Conservation (phyloP, 345 rosid species). For the Eucalyptus curtisii region DNA sequence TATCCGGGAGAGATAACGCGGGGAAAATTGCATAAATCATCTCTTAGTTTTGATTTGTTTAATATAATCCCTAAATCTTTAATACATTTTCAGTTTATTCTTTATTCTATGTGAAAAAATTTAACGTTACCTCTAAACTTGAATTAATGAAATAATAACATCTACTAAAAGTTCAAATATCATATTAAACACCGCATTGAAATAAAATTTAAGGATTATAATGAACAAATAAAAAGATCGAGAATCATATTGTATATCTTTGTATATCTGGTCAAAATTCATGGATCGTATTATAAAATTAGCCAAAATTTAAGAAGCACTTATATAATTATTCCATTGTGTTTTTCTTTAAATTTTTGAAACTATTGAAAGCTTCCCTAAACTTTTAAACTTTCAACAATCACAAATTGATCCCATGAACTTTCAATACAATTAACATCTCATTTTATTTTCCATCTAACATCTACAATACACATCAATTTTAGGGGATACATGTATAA, state of each 20-base stretch:
- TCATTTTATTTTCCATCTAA: not conserved
- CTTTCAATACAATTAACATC: not conserved
- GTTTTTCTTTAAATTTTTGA: not conserved
- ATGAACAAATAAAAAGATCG: fast-evolving
- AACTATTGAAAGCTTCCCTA: not conserved
- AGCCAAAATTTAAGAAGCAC: fast-evolving
- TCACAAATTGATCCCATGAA: not conserved
- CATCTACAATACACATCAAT: not conserved
- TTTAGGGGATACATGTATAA: not conserved
- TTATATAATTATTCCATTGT: not conserved
- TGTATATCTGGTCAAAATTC: fast-evolving
- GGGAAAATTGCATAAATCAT: not conserved
- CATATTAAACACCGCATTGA: fast-evolving
- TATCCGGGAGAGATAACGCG: not conserved
- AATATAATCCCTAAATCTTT: not conserved
- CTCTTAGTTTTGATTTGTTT: not conserved
- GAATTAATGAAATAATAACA: not conserved
- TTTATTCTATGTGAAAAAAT: too few relatives aligned
- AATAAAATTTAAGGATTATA: not conserved
- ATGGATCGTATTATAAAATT: fast-evolving
- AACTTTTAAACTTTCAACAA: not conserved
- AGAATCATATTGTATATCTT: fast-evolving
- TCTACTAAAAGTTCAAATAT: fast-evolving
- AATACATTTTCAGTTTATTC: not conserved
- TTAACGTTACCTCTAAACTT: not conserved